Evolutionary conservation across 2,329 filamentous ascomycete species (phyloP).

Genomic region (Fusarium praegraminearum): DNA sequence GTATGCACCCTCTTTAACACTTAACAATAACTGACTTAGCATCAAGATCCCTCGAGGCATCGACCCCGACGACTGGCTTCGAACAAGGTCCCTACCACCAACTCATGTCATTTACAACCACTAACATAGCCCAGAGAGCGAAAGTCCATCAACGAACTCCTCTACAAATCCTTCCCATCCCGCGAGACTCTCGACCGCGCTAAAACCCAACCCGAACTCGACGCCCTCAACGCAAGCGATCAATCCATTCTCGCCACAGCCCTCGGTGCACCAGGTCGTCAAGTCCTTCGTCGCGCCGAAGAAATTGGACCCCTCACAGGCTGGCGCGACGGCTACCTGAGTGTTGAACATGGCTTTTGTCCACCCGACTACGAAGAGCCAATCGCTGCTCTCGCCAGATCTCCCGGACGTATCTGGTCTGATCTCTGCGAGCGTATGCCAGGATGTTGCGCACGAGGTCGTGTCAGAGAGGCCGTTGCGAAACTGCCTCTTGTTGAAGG

Average conservation of each 20-base stretch:
- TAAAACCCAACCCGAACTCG: conserved; percentile 56
- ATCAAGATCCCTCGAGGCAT: conserved; percentile 59
- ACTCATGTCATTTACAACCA: rapidly evolving
- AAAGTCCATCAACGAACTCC: conserved; percentile 61
- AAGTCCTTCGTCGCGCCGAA: conserved; percentile 65
- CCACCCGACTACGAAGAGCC: conserved; percentile 64
- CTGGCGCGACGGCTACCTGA: conserved; percentile 59
- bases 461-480: conserved; percentile 63
- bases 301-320: conserved; percentile 63
- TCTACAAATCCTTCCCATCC: conserved; percentile 59
- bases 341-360: conserved; percentile 63
- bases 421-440: conserved; percentile 67
- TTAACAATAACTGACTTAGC: rapidly evolving
- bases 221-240: conserved; percentile 61
- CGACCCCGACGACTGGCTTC: conserved; percentile 60
- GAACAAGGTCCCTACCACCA: conserved; percentile 46
- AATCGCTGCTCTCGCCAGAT: conserved; percentile 58
- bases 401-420: conserved; percentile 65
- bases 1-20: rapidly evolving
- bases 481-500: conserved; percentile 63
- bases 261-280: conserved; percentile 65
- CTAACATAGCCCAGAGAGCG: conserved; percentile 52
- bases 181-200: conserved; percentile 55
- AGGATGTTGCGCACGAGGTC: conserved; percentile 62
- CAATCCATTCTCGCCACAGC: conserved; percentile 64